Evolutionary conservation across 345 rosid species (phyloP).

Genomic region (Gossypioides kirkii): DNA sequence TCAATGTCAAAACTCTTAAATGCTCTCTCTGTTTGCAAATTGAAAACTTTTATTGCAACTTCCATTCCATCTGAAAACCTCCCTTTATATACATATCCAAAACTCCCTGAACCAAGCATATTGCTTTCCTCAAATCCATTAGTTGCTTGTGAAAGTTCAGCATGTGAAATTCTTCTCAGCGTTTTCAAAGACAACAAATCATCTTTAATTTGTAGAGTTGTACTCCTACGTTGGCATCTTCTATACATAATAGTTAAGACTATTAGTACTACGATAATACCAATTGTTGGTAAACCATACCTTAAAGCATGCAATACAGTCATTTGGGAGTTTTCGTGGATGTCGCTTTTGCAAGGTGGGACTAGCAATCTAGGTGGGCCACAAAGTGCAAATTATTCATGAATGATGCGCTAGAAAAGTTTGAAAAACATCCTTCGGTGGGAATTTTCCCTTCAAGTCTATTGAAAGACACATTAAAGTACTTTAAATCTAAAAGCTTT

Average conservation of each 20-base stretch:
- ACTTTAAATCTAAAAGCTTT: neutral
- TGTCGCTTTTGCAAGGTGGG: neutral
- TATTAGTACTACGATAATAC: rapidly evolving
- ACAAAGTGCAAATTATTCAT: neutral
- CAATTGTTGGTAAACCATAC: neutral
- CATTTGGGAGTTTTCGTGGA: neutral
- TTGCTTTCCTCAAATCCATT: neutral
- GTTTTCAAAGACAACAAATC: neutral
- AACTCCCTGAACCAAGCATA: neutral
- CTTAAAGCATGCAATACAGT: neutral
- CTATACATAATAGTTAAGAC: neutral
- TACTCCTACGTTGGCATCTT: neutral
- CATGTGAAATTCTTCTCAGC: constrained; percentile 3
- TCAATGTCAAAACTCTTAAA: neutral
- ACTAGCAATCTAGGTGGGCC: neutral
- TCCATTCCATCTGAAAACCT: neutral
- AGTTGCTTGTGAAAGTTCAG: neutral
- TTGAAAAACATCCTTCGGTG: neutral
- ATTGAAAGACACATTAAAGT: neutral
- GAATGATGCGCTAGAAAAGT: neutral
- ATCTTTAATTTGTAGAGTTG: neutral
- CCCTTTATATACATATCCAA: neutral
- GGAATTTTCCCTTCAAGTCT: neutral
- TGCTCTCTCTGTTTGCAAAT: neutral
- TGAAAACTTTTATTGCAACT: neutral